Evolutionary conservation across 257 asterid genomes (phyloP), one percentile per base, ranked within the genome.

Genomic region (Capsicum chinense): DNA sequence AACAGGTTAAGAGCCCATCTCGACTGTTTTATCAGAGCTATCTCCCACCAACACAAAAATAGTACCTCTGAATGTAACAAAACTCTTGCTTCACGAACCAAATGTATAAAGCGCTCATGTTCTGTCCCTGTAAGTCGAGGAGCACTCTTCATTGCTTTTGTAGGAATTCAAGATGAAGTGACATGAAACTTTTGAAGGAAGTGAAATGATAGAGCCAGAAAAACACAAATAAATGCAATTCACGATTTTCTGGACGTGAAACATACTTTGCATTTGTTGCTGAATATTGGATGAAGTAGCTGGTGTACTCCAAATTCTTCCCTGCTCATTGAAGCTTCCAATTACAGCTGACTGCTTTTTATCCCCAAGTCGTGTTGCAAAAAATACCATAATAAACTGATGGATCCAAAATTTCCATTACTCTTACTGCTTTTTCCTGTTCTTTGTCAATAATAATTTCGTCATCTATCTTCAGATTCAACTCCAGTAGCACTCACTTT

Each of bases 251-350:
- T 44, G 48, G 42, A 39, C 42, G 35, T 60, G 66, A n/a, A 60
- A 60, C 33, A 26, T 26, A 60, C 35, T n/a, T 19, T 1, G 69
- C 39, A 21, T 63, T 63, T 2, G 69, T 21, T 63, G 69, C 16
- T 63, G 21, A 63, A 21, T 19, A 2, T n/a, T 19, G 35, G 68
- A 60, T 60, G 14, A 63, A 63, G 56, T 85, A 15, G 60, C 83
- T 42, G 88, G 80, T 56, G 79, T 81, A 86, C 88, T 92, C 98
- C 97, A 93, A n/a, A 83, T 69, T 87, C 90, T 92, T 88, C 86
- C 91, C 87, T 95, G 99, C 68, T 91, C 90, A 16, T 89, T 87
- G 82, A 91, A 95, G 92, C 98, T 95, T 87, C 92, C 92, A 85
- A 95, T 83, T 12, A 92, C 91, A 81, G 96, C 97, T 52, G 95